A percentile compares a stretch with the other conserved stretches of the same genome.
phyloP scores from a whole-genome alignment of 345 rosid species.

The Bruguiera gymnorhiza region DNA sequence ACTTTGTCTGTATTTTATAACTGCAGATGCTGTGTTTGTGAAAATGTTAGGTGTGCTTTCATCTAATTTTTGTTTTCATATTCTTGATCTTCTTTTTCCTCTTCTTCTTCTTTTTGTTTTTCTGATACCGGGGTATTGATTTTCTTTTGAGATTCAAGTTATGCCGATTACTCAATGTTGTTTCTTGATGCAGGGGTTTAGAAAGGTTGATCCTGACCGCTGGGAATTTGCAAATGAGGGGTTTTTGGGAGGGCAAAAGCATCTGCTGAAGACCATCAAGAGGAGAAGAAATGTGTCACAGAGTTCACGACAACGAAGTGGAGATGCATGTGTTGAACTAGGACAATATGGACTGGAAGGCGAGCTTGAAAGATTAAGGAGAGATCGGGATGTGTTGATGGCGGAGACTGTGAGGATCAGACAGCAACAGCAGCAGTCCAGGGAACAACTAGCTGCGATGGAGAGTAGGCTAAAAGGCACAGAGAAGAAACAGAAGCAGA shows the following conservation, averaged over 20 bases:
- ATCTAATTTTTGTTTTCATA: not conserved
- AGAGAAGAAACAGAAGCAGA: slow-evolving; percentile 72
- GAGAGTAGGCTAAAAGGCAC: slow-evolving; percentile 47
- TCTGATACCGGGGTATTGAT: not conserved
- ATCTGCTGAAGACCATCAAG: slow-evolving; percentile 69
- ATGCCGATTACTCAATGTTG: slow-evolving; percentile 1
- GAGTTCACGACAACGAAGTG: slow-evolving; percentile 37
- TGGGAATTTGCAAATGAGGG: slow-evolving; percentile 97
- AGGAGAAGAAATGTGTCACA: slow-evolving; percentile 55
- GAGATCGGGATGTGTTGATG: slow-evolving; percentile 52
- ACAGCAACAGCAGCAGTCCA: slow-evolving; percentile 67
- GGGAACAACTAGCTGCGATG: slow-evolving; percentile 45
- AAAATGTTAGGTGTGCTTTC: not conserved
- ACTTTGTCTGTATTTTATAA: not conserved
- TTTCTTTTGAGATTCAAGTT: not conserved
- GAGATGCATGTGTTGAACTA: slow-evolving; percentile 55
- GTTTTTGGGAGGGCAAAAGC: slow-evolving; percentile 79
- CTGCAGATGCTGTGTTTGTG: slow-evolving; percentile 1
- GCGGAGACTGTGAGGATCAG: slow-evolving; percentile 57
- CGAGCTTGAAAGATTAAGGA: slow-evolving; percentile 58
- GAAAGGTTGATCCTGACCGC: slow-evolving; percentile 80
- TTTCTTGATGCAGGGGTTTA: slow-evolving; percentile 58
- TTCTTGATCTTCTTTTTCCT: not conserved
- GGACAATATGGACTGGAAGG: slow-evolving; percentile 65
- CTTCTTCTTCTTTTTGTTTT: not conserved